A percentile compares a stretch with the other conserved stretches of the same genome.
Conservation (phyloP, 306 rosid genomes). For the Vachellia collinsii region DNA sequence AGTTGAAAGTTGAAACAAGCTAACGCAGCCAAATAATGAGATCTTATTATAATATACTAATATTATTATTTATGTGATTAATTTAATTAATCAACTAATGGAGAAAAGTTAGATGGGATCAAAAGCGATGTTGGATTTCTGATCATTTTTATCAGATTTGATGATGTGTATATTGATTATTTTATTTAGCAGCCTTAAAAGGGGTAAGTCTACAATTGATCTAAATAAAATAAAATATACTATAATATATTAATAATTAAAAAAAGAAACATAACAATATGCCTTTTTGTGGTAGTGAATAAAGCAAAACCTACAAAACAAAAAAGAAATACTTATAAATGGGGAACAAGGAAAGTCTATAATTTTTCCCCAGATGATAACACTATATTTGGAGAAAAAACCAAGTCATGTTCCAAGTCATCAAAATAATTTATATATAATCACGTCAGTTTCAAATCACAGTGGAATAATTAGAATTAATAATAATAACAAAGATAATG, state of each 20-base stretch:
- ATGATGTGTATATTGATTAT: conserved; percentile 28
- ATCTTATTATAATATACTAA: no score
- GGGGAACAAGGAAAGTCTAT: no score
- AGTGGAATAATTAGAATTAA: background rate
- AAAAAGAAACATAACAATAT: background rate
- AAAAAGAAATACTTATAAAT: no score
- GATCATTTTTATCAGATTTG: conserved; percentile 27
- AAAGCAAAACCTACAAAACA: background rate
- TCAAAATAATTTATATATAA: background rate
- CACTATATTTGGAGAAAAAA: no score
- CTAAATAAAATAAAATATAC: no score
- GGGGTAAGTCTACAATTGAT: no score
- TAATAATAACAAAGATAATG: background rate
- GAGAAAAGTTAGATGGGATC: background rate
- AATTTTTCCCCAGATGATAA: no score
- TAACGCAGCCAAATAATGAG: conserved; percentile 31
- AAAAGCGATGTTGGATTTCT: conserved; percentile 23
- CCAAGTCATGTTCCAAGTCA: background rate
- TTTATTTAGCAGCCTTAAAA: conserved; percentile 36
- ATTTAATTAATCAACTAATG: background rate
- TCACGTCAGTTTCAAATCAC: background rate
- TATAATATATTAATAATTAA: background rate
- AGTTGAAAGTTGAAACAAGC: background rate
- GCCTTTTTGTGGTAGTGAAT: background rate
- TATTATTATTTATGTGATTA: conserved; percentile 18